These are phyloP conservation scores for Trypanosoma rangeli DNA, from an alignment of 208 protist species.

Conservation along the genomic window DNA sequence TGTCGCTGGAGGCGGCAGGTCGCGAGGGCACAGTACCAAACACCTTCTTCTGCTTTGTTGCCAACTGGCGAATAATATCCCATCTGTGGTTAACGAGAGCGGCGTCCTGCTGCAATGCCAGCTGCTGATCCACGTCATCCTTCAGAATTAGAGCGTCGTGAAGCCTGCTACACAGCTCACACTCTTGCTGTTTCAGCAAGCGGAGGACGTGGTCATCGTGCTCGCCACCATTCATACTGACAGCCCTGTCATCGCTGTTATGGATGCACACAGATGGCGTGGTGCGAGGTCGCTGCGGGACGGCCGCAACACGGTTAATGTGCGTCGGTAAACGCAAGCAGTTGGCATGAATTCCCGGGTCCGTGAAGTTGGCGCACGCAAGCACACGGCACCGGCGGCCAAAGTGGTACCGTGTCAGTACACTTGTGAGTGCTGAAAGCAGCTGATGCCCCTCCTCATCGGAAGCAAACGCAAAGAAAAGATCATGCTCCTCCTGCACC, in stretches of 20 bases:
- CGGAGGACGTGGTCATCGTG: background rate
- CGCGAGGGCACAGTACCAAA: slow-evolving; percentile 9
- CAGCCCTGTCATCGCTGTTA: background rate
- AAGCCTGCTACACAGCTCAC: slow-evolving; percentile 15
- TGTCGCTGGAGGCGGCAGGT: too few relatives aligned
- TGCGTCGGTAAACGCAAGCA: slow-evolving; percentile 9
- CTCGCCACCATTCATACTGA: background rate
- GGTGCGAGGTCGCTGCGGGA: background rate
- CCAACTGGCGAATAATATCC: slow-evolving; percentile 6
- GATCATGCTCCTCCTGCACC: slow-evolving; percentile 18
- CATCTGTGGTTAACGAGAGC: background rate
- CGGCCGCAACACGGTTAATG: slow-evolving; percentile 4
- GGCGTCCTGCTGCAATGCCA: slow-evolving; percentile 2
- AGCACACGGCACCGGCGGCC: slow-evolving; percentile 15
- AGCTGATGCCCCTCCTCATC: slow-evolving; percentile 16
- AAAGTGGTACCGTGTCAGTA: slow-evolving; percentile 18
- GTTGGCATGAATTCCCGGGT: slow-evolving; percentile 17
- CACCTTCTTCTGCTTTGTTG: slow-evolving; percentile 7
- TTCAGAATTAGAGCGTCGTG: slow-evolving; percentile 9
- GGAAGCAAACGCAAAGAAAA: slow-evolving; percentile 16
- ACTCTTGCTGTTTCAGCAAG: slow-evolving; percentile 9
- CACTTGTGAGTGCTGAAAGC: slow-evolving; percentile 1
- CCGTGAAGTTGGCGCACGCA: slow-evolving; percentile 15
- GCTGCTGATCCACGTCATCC: background rate
- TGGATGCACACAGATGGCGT: background rate